Evolutionary conservation across 768 basidiomycete genomes (phyloP).

Genomic region (Rhizopogon sp.): DNA sequence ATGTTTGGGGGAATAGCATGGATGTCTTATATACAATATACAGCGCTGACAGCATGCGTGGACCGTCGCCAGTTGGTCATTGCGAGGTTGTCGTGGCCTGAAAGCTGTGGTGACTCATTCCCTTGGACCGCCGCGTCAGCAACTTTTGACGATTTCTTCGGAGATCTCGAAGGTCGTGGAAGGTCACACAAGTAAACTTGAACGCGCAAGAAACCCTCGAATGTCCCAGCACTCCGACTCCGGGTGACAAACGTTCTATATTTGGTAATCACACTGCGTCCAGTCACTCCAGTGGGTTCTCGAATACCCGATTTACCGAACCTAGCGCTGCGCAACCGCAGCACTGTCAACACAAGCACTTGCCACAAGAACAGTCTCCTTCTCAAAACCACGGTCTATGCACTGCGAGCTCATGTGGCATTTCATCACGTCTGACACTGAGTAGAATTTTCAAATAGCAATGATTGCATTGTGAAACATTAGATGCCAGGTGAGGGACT

Average conservation of each 20-base stretch:
- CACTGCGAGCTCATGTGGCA: background rate
- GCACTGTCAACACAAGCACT: too few species aligned
- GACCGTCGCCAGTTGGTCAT: background rate
- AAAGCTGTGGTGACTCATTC: background rate
- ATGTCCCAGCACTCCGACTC: background rate
- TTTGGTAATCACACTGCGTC: too few species aligned
- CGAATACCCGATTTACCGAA: too few species aligned
- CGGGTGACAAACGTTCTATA: too few species aligned
- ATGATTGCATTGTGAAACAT: background rate
- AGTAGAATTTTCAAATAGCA: background rate
- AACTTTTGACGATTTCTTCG: background rate
- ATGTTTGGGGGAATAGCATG: background rate
- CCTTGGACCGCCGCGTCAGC: background rate
- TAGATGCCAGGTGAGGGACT: background rate
- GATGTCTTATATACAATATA: slow-evolving; percentile 7
- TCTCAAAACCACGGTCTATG: too few species aligned
- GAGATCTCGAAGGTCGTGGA: slow-evolving; percentile 5
- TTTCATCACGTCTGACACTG: background rate
- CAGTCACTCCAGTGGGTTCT: too few species aligned
- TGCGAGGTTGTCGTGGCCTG: background rate
- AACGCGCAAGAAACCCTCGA: background rate
- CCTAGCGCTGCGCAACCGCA: too few species aligned
- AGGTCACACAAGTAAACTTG: background rate
- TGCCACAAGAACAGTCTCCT: too few species aligned
- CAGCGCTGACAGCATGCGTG: background rate